Evolutionary conservation across 805 yeast species (phyloP), one percentile per base, ranked within the genome.

Genomic region (Candida ovalis): DNA sequence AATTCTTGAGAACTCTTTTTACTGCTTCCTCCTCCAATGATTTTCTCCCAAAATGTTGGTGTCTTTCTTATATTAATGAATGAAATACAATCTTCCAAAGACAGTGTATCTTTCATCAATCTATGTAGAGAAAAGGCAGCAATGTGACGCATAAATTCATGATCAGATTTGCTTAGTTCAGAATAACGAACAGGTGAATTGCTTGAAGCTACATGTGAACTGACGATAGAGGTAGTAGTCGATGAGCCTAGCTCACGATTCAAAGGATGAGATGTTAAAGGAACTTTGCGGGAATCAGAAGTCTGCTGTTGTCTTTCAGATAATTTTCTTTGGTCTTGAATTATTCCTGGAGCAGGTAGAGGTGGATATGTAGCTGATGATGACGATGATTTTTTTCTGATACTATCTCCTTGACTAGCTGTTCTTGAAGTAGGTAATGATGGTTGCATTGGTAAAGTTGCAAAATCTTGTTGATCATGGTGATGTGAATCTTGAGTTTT

Each of bases 161-260:
- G 81, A 54, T 88, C 90, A 13, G 68, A 69, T 40, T 74, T 72
- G 7, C 74, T 66, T 36, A 89, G 62, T 55, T 87, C 88, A 3
- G 90, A 82, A 60, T 80, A 86, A 59, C 85, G 81, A 44, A 74
- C 74, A 5, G 70, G 65, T 39, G 70, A 63, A 18, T 46, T 24
- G 3, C 70, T 66, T 39, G 70, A 64, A n/a, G 43, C 30, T 1
- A 43, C 36, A 4, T 37, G 36, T 4, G 42, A 19, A 7, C 44
- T 30, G 19, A 28, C 47, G 9, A 35, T 25, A 3, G 39, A 25
- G 9, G 32, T 47, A 17, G 30, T 37, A 12, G 44, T 25, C 15
- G 48, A 30, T 10, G 46, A 44, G 4, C 38, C 37, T 24, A 17
- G 5, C 5, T 35, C 38, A n/a, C 17, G 12, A 17, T 35, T 35